Evolutionary conservation across 2,329 filamentous ascomycete genomes (phyloP).

Genomic region (Ceratocystis papillata): DNA sequence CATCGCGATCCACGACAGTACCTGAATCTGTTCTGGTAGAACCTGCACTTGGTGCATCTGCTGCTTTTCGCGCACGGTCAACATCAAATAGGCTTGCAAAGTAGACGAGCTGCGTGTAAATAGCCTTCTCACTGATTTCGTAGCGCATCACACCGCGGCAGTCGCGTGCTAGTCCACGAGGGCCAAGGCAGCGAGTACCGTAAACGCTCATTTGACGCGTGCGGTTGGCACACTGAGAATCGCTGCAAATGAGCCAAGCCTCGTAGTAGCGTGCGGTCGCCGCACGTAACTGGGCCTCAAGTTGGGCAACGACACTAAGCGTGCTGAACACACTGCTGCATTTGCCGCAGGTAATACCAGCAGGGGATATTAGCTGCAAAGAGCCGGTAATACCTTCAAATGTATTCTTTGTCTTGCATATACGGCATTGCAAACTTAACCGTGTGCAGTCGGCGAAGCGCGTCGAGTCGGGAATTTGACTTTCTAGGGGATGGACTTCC

Average conservation of each 20-base stretch:
- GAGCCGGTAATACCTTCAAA: constrained; percentile 65
- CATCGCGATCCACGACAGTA: constrained; percentile 1
- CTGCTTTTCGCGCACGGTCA: constrained; percentile 58
- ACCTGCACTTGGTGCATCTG: constrained; percentile 34
- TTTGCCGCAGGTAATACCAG: constrained; percentile 62
- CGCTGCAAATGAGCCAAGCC: constrained; percentile 82
- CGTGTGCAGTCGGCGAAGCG: constrained; percentile 75
- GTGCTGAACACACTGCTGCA: constrained; percentile 58
- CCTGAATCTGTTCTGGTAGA: constrained; percentile 26
- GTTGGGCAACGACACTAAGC: constrained; percentile 69
- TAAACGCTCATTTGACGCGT: constrained; percentile 92
- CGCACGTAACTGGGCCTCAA: constrained; percentile 71
- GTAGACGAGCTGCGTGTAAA: constrained; percentile 93
- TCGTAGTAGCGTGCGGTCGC: constrained; percentile 82
- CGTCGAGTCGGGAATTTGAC: constrained; percentile 81
- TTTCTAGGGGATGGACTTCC: constrained; percentile 84
- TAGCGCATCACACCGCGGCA: constrained; percentile 83
- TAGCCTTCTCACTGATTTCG: constrained; percentile 74
- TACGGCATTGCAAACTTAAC: constrained; percentile 67
- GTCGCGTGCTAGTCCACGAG: constrained; percentile 70
- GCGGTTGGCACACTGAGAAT: constrained; percentile 71
- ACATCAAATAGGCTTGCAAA: constrained; percentile 78
- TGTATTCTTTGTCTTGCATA: constrained; percentile 58
- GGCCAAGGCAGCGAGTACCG: constrained; percentile 78
- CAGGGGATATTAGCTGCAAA: constrained; percentile 52